Evolutionary conservation across 768 basidiomycete genomes (phyloP).

Genomic region (Tylopilus rubrobrunneus): DNA sequence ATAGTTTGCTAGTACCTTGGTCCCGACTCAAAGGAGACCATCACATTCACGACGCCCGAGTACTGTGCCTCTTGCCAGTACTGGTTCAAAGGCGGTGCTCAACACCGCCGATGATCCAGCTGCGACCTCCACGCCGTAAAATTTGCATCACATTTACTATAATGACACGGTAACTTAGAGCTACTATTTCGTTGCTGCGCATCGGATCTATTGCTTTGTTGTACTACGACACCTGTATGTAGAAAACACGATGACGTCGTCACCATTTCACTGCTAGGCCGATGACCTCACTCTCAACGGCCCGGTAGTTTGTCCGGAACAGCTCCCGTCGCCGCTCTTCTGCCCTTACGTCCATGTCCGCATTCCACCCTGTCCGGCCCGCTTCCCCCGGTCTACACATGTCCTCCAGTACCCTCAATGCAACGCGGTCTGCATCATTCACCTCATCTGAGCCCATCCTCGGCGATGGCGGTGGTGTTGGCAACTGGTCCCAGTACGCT

Average conservation of each 20-base stretch:
- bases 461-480: slow-evolving; percentile 42
- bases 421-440: slow-evolving; percentile 19
- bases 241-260: slow-evolving; percentile 16
- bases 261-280: slow-evolving; percentile 77
- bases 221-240: slow-evolving; percentile 18
- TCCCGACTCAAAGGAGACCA: slow-evolving; percentile 63
- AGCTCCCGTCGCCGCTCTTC: slow-evolving; percentile 42
- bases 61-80: slow-evolving; percentile 59
- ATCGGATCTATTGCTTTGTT: slow-evolving; percentile 16
- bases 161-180: slow-evolving; percentile 29
- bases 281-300: slow-evolving; percentile 81
- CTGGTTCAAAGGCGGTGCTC: slow-evolving; percentile 51
- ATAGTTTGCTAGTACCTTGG: slow-evolving; percentile 48
- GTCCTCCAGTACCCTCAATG: slow-evolving; percentile 39
- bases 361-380: slow-evolving; percentile 33
- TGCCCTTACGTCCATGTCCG: slow-evolving; percentile 37
- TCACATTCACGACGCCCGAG: slow-evolving; percentile 46
- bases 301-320: slow-evolving; percentile 78
- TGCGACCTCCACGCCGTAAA: background rate
- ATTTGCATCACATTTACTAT: slow-evolving; percentile 12
- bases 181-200: slow-evolving; percentile 20
- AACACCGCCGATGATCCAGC: slow-evolving; percentile 31
- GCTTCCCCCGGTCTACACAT: slow-evolving; percentile 33
- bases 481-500: slow-evolving; percentile 67
- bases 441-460: slow-evolving; percentile 8